These are phyloP conservation scores for Quercus cerris DNA, from an alignment of 306 rosid species.

Conservation along the genomic window DNA sequence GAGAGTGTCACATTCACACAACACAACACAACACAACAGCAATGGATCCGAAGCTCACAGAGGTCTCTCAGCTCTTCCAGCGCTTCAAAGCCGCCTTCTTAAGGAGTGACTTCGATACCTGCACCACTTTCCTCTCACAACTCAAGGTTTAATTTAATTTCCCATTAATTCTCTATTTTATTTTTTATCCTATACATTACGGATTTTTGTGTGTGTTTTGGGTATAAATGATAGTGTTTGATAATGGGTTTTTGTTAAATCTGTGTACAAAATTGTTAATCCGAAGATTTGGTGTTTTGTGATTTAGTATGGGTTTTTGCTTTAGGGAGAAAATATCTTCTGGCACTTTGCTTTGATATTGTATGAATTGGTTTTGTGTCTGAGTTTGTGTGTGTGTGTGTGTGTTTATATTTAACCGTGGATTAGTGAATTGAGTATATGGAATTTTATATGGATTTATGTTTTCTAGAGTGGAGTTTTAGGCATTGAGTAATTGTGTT, in stretches of 20 bases:
- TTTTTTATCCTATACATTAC: not conserved
- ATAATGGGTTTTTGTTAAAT: not conserved
- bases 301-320: not conserved
- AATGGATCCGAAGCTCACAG: conserved; percentile 82
- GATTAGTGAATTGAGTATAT: not conserved
- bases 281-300: not conserved
- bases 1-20: not conserved
- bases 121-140: conserved; percentile 53
- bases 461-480: not conserved
- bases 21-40: not conserved
- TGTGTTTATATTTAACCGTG: not conserved
- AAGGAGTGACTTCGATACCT: conserved; percentile 55
- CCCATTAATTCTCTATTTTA: not conserved
- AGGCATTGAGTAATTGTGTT: too few species aligned
- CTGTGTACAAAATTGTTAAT: not conserved
- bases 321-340: not conserved
- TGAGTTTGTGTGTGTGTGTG: too few species aligned
- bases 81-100: conserved; percentile 73
- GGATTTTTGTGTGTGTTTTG: not conserved
- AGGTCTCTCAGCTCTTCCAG: conserved; percentile 68
- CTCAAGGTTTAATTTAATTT: conserved; percentile 61
- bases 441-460: not conserved
- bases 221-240: not conserved
- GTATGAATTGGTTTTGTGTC: too few species aligned
- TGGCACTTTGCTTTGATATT: not conserved